A percentile compares a stretch with the other conserved stretches of the same genome.
phyloP scores from a whole-genome alignment of 2,329 filamentous ascomycete genomes.

The Sporothrix schenckii region DNA sequence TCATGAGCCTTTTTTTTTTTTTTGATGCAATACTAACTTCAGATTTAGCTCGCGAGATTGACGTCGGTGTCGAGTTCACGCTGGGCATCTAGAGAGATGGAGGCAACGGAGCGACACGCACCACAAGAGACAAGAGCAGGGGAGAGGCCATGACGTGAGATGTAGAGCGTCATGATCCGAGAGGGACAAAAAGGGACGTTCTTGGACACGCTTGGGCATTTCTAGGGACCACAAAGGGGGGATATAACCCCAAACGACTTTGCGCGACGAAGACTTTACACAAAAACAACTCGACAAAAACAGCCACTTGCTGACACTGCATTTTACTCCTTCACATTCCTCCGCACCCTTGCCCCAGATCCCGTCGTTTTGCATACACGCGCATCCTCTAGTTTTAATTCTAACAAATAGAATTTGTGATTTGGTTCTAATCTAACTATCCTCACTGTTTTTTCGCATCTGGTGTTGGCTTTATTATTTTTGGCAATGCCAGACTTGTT shows the following conservation, averaged over 20 bases:
- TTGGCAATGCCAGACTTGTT: no score
- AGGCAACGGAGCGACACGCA: slow-evolving; percentile 4
- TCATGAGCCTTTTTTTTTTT: background rate
- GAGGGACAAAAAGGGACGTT: background rate
- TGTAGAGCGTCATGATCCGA: background rate
- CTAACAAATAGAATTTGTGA: slow-evolving; percentile 26
- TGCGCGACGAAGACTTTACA: slow-evolving; percentile 4
- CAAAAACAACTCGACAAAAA: slow-evolving; percentile 13
- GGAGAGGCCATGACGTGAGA: background rate
- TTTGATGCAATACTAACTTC: slow-evolving; percentile 29
- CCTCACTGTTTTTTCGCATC: background rate
- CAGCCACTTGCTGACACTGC: background rate
- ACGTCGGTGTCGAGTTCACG: slow-evolving; percentile 93
- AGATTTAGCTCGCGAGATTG: slow-evolving; percentile 79
- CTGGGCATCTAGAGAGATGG: slow-evolving; percentile 74
- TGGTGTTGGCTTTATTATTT: no score
- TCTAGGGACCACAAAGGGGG: background rate
- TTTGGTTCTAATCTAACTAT: slow-evolving; percentile 8
- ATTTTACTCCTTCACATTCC: background rate
- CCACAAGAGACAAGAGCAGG: background rate
- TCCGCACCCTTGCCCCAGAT: background rate
- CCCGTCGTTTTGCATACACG: slow-evolving; percentile 19
- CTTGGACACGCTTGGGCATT: background rate
- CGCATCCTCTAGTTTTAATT: slow-evolving; percentile 1
- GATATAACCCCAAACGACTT: slow-evolving; percentile 6